Evolutionary conservation across 129 eudicot species (phyloP).

Genomic region (Kitagawia praeruptora): DNA sequence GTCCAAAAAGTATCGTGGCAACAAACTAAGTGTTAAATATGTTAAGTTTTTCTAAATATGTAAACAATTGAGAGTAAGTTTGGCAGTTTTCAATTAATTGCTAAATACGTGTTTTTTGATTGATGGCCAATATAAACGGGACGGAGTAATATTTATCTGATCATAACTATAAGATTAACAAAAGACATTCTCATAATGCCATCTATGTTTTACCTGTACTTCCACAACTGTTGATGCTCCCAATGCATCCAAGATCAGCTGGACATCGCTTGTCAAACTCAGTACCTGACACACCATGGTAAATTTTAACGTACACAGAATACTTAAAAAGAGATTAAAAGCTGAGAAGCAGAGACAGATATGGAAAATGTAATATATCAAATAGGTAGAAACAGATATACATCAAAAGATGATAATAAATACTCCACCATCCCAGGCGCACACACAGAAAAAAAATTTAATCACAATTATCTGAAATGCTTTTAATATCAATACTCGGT

Average conservation of each 20-base stretch:
- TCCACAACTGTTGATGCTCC: slow-evolving; percentile 43
- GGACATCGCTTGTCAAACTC: slow-evolving; percentile 34
- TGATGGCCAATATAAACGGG: too few relatives aligned
- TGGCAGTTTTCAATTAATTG: too few relatives aligned
- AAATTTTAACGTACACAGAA: not conserved
- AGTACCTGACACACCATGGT: slow-evolving; percentile 39
- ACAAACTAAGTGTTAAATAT: too few relatives aligned
- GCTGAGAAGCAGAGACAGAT: not conserved
- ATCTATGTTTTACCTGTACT: slow-evolving; percentile 39
- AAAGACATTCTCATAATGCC: not conserved
- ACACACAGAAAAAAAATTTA: not conserved
- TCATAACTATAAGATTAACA: not conserved
- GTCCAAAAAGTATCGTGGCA: too few relatives aligned
- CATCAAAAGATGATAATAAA: not conserved
- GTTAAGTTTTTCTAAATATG: too few relatives aligned
- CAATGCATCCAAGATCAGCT: slow-evolving; percentile 37
- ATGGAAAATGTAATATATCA: not conserved
- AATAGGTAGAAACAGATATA: not conserved
- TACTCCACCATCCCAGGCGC: not conserved
- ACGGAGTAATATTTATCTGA: not conserved
- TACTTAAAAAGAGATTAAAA: not conserved
- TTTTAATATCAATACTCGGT: not conserved
- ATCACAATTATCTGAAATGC: not conserved
- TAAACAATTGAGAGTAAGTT: too few relatives aligned
- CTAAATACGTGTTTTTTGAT: too few relatives aligned